Evolutionary conservation across 1,139 yeast genomes (phyloP).

Genomic region (Trichomonascaceae sp.): DNA sequence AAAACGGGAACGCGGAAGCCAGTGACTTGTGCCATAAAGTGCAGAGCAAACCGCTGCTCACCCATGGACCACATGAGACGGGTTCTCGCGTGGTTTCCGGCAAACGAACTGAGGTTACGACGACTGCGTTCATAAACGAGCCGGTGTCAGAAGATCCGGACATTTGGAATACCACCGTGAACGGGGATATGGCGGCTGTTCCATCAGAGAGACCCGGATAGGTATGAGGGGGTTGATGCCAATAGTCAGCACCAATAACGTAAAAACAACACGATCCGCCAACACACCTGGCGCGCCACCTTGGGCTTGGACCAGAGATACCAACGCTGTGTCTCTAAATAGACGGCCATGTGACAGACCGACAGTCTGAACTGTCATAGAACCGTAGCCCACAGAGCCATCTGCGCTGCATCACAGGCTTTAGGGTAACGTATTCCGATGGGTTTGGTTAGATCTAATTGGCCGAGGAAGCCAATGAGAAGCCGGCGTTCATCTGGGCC

Average conservation of each 20-base stretch:
- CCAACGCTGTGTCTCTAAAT: too few relatives aligned
- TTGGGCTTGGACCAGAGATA: conserved; percentile 45
- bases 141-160: conserved; percentile 34
- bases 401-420: too few relatives aligned
- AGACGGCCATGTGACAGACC: too few relatives aligned
- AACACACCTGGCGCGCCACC: conserved; percentile 46
- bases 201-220: conserved; percentile 30
- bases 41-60: conserved; percentile 38
- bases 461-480: too few relatives aligned
- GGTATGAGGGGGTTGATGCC: conserved; percentile 35
- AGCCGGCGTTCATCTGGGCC: too few relatives aligned
- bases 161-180: conserved; percentile 49
- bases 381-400: too few relatives aligned
- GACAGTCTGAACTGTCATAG: too few relatives aligned
- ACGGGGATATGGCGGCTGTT: conserved; percentile 44
- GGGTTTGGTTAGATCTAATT: too few relatives aligned
- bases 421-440: too few relatives aligned
- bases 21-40: conserved; percentile 31
- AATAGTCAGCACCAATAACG: conserved; percentile 33
- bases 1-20: conserved; percentile 38
- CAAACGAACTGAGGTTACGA: conserved; percentile 37
- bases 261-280: conserved; percentile 37
- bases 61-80: conserved; percentile 36
- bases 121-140: conserved; percentile 39
- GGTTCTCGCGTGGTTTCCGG: conserved; percentile 41